Conservation (phyloP, 75 land plant species). For the Isoetes taiwanensis region DNA sequence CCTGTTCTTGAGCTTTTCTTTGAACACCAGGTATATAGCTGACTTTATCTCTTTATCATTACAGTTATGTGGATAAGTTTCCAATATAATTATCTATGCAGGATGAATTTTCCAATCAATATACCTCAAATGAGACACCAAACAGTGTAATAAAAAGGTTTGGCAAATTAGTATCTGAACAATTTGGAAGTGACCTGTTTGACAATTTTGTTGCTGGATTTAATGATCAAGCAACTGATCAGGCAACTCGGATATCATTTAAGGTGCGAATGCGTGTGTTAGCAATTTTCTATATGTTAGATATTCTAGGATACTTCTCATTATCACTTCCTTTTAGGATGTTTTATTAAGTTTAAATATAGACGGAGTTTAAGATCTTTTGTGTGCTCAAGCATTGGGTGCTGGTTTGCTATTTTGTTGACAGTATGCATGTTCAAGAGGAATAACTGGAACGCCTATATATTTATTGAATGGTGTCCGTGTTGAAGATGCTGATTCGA, state of each 20-base stretch:
- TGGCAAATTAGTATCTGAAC: background rate
- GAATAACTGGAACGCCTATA: background rate
- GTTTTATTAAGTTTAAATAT: no score
- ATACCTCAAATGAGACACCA: background rate
- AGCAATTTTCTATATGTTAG: no score
- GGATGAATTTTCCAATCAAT: slow-evolving; percentile 1
- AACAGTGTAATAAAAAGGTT: background rate
- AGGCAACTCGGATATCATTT: background rate
- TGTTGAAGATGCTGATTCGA: background rate
- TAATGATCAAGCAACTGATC: background rate
- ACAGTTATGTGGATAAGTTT: background rate
- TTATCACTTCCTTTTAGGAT: no score
- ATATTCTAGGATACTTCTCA: no score
- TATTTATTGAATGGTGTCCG: background rate
- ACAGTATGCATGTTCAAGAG: slow-evolving; percentile 9
- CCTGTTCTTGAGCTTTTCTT: background rate
- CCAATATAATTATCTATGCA: background rate
- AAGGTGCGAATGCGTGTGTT: no score
- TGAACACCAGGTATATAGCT: background rate
- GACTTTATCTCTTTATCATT: background rate
- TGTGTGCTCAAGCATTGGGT: no score
- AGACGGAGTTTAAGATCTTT: no score
- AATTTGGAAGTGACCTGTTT: background rate
- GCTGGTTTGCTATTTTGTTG: no score
- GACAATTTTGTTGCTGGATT: background rate